phyloP scores from a whole-genome alignment of 768 basidiomycete species.

The Chalciporus piperatus region DNA sequence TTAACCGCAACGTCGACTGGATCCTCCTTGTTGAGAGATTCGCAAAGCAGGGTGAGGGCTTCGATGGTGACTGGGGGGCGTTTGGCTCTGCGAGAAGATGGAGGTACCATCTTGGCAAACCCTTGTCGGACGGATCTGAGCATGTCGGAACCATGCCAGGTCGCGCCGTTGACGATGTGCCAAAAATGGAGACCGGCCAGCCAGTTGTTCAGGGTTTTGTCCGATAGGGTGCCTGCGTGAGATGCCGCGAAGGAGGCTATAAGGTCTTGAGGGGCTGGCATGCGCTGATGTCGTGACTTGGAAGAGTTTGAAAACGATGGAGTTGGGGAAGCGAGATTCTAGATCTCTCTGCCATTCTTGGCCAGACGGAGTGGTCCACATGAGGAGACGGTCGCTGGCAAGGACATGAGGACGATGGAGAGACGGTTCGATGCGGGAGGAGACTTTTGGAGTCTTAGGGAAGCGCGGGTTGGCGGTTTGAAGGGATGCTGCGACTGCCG shows the following conservation, averaged over 20 bases:
- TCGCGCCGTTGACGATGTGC: constrained; percentile 22
- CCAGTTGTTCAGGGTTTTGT: constrained; percentile 33
- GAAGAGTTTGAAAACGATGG: not conserved
- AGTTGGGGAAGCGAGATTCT: not conserved
- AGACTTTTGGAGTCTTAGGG: not conserved
- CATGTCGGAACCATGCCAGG: not conserved
- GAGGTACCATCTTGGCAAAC: not conserved
- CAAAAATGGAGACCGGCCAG: constrained; percentile 35
- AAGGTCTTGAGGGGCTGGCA: constrained; percentile 28
- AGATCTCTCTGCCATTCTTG: not conserved
- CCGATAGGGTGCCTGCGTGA: constrained; percentile 9
- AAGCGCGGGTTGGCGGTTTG: not conserved
- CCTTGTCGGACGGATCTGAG: not conserved
- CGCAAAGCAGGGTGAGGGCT: not conserved
- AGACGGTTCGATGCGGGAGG: not conserved
- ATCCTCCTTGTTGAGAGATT: not conserved
- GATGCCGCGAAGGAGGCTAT: constrained; percentile 23
- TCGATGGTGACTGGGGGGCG: not conserved
- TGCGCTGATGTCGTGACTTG: not conserved
- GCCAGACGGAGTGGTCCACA: constrained; percentile 22
- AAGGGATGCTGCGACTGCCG: not conserved
- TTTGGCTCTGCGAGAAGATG: not conserved
- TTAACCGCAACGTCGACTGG: not conserved
- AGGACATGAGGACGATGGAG: constrained; percentile 14
- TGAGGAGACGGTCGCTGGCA: constrained; percentile 5